Evolutionary conservation across 176 grass and related monocot species (phyloP).

Genomic region (Zea mays): Zm-B73-REFERENCE-NAM-5.0 NC_050103.1:108427001-108427500

Average conservation of each 20-base stretch:
- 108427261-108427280: constrained; percentile 76
- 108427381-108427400: constrained; percentile 82
- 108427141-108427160: constrained; percentile 57
- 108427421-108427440: constrained; percentile 68
- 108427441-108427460: constrained; percentile 78
- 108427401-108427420: constrained; percentile 80
- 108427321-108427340: constrained; percentile 94
- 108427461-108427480: constrained; percentile 98
- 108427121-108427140: constrained; percentile 76
- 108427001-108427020: constrained; percentile 59
- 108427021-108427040: constrained; percentile 50
- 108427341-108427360: constrained; percentile 60
- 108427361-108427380: constrained; percentile 59
- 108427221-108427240: constrained; percentile 48
- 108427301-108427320: constrained; percentile 63
- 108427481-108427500: constrained; percentile 72
- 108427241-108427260: constrained; percentile 73
- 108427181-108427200: constrained; percentile 72
- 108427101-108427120: constrained; percentile 69
- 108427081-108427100: constrained; percentile 60
- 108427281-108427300: constrained; percentile 67
- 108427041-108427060: constrained; percentile 81
- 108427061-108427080: constrained; percentile 75
- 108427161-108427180: constrained; percentile 64
- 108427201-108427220: constrained; percentile 55